phyloP scores from a whole-genome alignment of 208 protist species.

The Leishmania turanica region DNA sequence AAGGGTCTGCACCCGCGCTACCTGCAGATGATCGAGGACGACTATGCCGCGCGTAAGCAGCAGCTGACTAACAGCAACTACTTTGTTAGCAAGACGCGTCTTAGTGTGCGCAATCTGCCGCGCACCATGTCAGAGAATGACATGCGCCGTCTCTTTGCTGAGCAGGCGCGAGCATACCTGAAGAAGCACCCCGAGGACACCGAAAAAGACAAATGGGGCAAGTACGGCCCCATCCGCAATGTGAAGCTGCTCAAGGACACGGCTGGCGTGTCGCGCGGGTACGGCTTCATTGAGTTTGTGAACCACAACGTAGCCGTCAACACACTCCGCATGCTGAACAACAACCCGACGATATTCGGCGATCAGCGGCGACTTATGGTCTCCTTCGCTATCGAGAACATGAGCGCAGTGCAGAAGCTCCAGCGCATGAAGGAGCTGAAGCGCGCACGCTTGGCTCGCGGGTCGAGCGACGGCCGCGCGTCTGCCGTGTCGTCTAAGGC shows the following conservation, averaged over 20 bases:
- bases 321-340: constrained; percentile 86
- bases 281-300: constrained; percentile 93
- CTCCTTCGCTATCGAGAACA: constrained; percentile 93
- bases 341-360: constrained; percentile 92
- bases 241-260: constrained; percentile 86
- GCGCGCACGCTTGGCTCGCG: constrained; percentile 40
- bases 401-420: constrained; percentile 88
- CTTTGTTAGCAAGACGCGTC: constrained; percentile 90
- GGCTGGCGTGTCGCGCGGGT: constrained; percentile 83
- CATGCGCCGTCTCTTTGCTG: constrained; percentile 79
- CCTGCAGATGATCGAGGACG: constrained; percentile 86
- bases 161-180: constrained; percentile 71
- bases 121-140: constrained; percentile 88
- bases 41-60: constrained; percentile 82
- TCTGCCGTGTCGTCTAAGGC: not conserved
- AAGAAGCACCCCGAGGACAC: constrained; percentile 73
- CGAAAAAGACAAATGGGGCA: constrained; percentile 84
- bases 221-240: constrained; percentile 91
- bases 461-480: constrained; percentile 1
- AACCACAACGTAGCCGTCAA: constrained; percentile 92
- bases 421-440: constrained; percentile 84
- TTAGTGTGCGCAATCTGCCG: constrained; percentile 92
- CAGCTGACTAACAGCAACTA: constrained; percentile 91
- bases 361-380: constrained; percentile 87
- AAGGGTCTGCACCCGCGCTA: constrained; percentile 78